A percentile compares a stretch with the other conserved stretches of the same genome.
Evolutionary conservation across 1,284 basidiomycete species (phyloP).

Genomic region (Tilletiaria anomala): DNA sequence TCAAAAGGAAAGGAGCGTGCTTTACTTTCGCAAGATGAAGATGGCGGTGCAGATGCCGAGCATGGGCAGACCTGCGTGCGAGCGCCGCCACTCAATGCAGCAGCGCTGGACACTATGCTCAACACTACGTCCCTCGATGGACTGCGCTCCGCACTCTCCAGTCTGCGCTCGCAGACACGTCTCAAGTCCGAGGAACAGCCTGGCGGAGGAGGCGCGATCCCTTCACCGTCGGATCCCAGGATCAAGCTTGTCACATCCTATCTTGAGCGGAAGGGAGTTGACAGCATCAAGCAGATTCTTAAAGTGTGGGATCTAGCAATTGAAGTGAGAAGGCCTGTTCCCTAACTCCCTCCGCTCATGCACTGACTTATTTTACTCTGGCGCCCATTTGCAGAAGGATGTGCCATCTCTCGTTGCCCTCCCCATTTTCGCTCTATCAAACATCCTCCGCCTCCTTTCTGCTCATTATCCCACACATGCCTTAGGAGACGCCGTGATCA

Average conservation of each 20-base stretch:
- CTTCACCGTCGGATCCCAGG: conserved; percentile 5
- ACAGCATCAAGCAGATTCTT: conserved; percentile 1
- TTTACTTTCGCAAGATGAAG: too few species aligned
- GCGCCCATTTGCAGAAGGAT: not conserved
- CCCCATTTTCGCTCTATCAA: conserved; percentile 24
- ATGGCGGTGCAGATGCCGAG: too few species aligned
- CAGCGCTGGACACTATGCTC: too few species aligned
- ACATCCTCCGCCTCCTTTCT: conserved; percentile 23
- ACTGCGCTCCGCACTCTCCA: conserved; percentile 1
- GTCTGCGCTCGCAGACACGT: conserved; percentile 2
- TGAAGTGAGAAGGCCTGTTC: conserved; percentile 2
- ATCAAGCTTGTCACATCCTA: conserved; percentile 1
- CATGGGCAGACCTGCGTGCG: too few species aligned
- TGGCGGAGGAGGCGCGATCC: conserved; percentile 3
- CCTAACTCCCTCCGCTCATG: not conserved
- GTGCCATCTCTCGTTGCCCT: conserved; percentile 15
- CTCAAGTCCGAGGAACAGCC: conserved; percentile 3
- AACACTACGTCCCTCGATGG: conserved; percentile 7
- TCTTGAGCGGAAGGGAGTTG: not conserved
- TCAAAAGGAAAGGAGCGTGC: too few species aligned
- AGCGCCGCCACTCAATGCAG: too few species aligned
- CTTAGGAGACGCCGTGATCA: conserved; percentile 19
- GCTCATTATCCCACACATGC: conserved; percentile 27
- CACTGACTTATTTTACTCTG: not conserved
- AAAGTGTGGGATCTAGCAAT: conserved; percentile 12